phyloP scores from a whole-genome alignment of 352 stramenopile species.

The Albugo candida region DNA sequence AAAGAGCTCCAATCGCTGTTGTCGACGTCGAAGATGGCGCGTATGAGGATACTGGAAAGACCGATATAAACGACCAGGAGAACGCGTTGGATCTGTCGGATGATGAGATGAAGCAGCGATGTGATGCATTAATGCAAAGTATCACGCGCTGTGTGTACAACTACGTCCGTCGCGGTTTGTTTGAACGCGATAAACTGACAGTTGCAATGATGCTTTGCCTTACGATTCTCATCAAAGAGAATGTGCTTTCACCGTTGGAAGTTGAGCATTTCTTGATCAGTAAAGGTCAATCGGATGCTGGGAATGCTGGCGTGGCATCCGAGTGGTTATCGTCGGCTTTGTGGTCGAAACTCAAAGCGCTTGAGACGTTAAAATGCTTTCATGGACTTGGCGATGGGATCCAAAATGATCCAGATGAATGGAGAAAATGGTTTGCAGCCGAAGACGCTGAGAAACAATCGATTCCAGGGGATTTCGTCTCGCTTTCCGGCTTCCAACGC shows the following conservation, averaged over 20 bases:
- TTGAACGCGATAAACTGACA: conserved; percentile 91
- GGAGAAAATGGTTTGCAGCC: conserved; percentile 90
- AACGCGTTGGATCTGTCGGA: conserved; percentile 57
- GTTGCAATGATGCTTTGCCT: conserved; percentile 88
- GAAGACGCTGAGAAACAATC: conserved; percentile 88
- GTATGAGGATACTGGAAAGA: conserved; percentile 6
- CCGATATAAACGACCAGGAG: conserved; percentile 6
- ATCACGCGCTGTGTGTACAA: conserved; percentile 92
- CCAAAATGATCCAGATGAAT: conserved; percentile 93
- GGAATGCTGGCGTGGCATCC: conserved; percentile 82
- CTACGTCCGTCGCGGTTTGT: conserved; percentile 87
- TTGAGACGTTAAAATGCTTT: conserved; percentile 85
- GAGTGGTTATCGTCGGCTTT: conserved; percentile 83
- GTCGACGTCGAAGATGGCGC: not conserved
- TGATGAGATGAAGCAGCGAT: conserved; percentile 77
- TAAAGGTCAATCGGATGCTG: conserved; percentile 67
- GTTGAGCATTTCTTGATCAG: conserved; percentile 85
- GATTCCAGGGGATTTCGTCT: conserved; percentile 84
- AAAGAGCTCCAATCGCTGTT: conserved; percentile 9
- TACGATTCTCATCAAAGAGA: conserved; percentile 85
- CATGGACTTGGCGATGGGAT: conserved; percentile 86
- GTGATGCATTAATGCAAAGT: conserved; percentile 72
- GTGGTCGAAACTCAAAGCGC: conserved; percentile 86
- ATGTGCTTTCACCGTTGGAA: conserved; percentile 58
- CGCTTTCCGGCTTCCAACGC: conserved; percentile 59